Evolutionary conservation across 2,329 filamentous ascomycete species (phyloP).

Genomic region (Aschersonia sp.): DNA sequence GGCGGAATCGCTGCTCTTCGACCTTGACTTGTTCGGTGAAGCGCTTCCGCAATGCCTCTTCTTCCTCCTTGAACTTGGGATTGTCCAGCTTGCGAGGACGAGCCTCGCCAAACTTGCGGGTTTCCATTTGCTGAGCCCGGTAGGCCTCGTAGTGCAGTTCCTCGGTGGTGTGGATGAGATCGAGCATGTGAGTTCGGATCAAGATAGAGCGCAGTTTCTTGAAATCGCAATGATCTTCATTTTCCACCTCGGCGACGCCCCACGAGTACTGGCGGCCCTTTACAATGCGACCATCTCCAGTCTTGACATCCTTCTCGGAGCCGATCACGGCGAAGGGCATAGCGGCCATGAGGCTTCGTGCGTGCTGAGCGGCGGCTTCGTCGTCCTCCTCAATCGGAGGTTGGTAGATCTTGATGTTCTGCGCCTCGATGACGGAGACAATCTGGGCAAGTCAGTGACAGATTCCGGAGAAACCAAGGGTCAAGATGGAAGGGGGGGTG

Average conservation of each 20-base stretch:
- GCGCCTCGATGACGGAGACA: constrained; percentile 86
- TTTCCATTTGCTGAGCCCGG: constrained; percentile 99
- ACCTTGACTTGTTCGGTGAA: constrained; percentile 99
- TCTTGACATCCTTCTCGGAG: constrained; percentile 98
- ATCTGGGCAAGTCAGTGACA: constrained; percentile 41
- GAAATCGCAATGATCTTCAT: constrained; percentile 99
- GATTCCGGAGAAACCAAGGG: constrained; percentile 12
- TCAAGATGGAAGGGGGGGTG: background rate
- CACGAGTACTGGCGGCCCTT: constrained; percentile 98
- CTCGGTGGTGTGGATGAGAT: constrained; percentile 98
- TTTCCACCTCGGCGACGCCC: constrained; percentile 99
- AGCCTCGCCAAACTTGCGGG: constrained; percentile 96
- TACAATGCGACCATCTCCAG: constrained; percentile 84
- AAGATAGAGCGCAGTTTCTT: constrained; percentile 99
- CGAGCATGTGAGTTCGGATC: constrained; percentile 98
- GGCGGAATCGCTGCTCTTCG: constrained; percentile 96
- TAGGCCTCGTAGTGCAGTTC: constrained; percentile 99
- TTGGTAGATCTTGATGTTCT: constrained; percentile 99
- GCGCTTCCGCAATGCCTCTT: constrained; percentile 93
- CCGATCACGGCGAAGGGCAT: constrained; percentile 99
- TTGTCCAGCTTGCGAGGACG: constrained; percentile 97
- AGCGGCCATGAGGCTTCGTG: constrained; percentile 82
- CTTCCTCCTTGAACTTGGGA: constrained; percentile 99
- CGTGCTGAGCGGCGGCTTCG: constrained; percentile 88
- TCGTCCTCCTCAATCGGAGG: constrained; percentile 97